These are phyloP conservation scores for Endogone sp. DNA, from an alignment of 192 early-diverging fungal species.

Conservation along the genomic window DNA sequence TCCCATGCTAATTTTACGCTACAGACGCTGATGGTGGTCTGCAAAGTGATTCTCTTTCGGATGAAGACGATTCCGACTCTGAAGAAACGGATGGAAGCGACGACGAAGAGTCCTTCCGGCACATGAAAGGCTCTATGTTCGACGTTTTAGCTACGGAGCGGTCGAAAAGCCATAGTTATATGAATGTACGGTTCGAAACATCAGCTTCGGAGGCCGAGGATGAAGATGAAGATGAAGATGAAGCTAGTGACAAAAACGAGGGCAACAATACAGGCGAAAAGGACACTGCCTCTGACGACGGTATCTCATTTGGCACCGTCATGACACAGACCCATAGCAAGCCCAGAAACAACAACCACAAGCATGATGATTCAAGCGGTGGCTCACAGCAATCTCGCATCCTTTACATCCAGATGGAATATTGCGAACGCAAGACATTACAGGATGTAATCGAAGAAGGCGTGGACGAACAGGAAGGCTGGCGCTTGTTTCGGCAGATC, in stretches of 20 bases:
- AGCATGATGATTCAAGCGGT: slow-evolving; percentile 23
- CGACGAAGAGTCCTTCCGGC: too few species aligned
- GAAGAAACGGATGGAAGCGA: slow-evolving; percentile 5
- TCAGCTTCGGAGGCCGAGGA: slow-evolving; percentile 17
- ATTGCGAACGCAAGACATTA: slow-evolving; percentile 92
- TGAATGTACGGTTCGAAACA: slow-evolving; percentile 8
- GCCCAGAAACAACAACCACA: slow-evolving; percentile 1
- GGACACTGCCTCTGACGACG: slow-evolving; percentile 25
- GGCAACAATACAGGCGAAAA: slow-evolving; percentile 31
- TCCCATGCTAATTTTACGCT: neutral
- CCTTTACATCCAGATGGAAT: slow-evolving; percentile 98
- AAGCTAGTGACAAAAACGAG: slow-evolving; percentile 22
- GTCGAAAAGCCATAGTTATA: too few species aligned
- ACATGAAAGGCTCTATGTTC: too few species aligned
- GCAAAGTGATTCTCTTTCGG: slow-evolving; percentile 22
- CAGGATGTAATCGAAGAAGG: slow-evolving; percentile 78
- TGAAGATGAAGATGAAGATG: slow-evolving; percentile 33
- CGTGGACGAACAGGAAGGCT: slow-evolving; percentile 73
- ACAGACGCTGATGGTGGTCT: slow-evolving; percentile 32
- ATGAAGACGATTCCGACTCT: slow-evolving; percentile 24
- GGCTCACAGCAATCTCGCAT: slow-evolving; percentile 31
- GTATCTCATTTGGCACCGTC: neutral
- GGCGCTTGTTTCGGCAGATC: slow-evolving; percentile 84
- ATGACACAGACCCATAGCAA: neutral
- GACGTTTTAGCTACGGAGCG: too few species aligned